These are phyloP conservation scores for Capsella bursapastoris DNA, from an alignment of 345 rosid genomes.

Conservation along the genomic window DNA sequence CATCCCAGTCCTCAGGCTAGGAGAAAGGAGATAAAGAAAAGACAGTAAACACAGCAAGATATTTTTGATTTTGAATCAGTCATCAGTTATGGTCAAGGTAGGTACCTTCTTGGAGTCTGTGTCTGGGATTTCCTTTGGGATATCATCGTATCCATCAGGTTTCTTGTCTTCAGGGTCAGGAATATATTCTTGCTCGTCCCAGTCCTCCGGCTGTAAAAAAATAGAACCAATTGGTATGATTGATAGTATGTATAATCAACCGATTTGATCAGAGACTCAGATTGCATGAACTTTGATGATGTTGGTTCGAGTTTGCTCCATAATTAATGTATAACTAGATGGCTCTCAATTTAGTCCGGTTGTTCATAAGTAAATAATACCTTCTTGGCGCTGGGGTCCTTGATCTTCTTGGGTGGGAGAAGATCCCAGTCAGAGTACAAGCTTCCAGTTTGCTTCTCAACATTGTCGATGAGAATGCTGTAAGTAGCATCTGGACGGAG, in stretches of 20 bases:
- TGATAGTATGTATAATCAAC: background rate
- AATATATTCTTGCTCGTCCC: conserved; percentile 93
- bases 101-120: conserved; percentile 88
- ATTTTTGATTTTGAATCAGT: background rate
- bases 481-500: conserved; percentile 95
- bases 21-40: background rate
- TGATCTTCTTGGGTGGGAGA: conserved; percentile 84
- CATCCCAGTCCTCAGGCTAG: conserved; percentile 99
- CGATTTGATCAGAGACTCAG: background rate
- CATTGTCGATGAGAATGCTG: conserved; percentile 88
- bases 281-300: conserved; percentile 2
- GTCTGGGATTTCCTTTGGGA: conserved; percentile 87
- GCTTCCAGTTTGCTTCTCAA: conserved; percentile 93
- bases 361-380: conserved; percentile 46
- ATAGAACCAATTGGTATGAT: background rate
- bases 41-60: conserved; percentile 14
- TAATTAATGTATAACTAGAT: background rate
- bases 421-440: conserved; percentile 93
- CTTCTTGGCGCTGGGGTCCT: conserved; percentile 94
- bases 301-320: conserved; percentile 1
- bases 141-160: conserved; percentile 98
- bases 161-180: conserved; percentile 94
- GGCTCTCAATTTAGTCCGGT: background rate
- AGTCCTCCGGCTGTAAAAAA: conserved; percentile 88
- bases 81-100: background rate